Evolutionary conservation across 192 early-diverging fungal species (phyloP).

Genomic region (Mortierella antarctica): DNA sequence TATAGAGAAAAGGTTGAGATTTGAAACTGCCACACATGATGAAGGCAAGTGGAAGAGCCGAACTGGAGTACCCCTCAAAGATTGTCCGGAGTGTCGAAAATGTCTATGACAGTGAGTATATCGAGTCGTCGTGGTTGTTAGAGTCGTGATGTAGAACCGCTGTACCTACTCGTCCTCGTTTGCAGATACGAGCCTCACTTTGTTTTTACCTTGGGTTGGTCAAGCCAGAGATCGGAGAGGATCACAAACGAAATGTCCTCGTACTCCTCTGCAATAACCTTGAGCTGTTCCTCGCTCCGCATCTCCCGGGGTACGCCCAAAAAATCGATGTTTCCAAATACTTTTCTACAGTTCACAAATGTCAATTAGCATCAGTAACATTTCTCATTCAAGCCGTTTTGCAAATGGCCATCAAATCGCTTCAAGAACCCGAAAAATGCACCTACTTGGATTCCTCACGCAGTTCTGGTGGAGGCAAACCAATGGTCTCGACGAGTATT

Average conservation of each 20-base stretch:
- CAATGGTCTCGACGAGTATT: constrained; percentile 77
- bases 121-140: not conserved
- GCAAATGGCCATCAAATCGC: not conserved
- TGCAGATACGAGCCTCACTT: not conserved
- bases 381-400: not conserved
- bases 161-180: not conserved
- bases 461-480: constrained; percentile 81
- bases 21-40: constrained; percentile 90
- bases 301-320: constrained; percentile 63
- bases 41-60: constrained; percentile 81
- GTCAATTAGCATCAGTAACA: not conserved
- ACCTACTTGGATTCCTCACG: constrained; percentile 57
- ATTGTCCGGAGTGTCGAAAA: constrained; percentile 77
- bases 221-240: constrained; percentile 89
- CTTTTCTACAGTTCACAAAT: constrained; percentile 33
- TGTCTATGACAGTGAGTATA: constrained; percentile 53
- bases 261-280: constrained; percentile 48
- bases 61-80: constrained; percentile 77
- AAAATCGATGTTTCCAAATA: constrained; percentile 67
- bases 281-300: constrained; percentile 63
- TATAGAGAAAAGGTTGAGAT: constrained; percentile 75
- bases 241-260: constrained; percentile 78
- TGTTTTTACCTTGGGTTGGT: constrained; percentile 74
- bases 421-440: not conserved
- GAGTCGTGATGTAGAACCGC: not conserved